Base-by-base conservation (phyloP, 2,329 filamentous ascomycete species). In the Domatiomyces globalis region DNA sequence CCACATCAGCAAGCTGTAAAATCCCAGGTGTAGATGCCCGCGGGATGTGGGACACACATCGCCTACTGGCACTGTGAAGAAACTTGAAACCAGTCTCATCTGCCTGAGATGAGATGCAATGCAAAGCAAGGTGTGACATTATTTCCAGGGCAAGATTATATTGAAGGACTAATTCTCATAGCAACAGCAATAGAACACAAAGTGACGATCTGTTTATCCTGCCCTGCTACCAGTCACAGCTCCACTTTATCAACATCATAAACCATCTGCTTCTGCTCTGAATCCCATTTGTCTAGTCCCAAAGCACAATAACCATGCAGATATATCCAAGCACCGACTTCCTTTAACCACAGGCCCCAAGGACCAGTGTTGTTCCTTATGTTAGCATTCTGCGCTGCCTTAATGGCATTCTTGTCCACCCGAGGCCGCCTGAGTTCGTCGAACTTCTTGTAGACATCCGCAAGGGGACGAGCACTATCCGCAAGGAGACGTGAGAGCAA, bases 381-480 rank as follows among this genome's bases (percentile, higher is more conserved):
- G 17, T 53, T 42, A 2, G 49, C 63, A 54, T 66, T 64, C 4
- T 50, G 46, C 8, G 53, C 58, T 2, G 65, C 60, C 48, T 58
- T 50, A 2, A 55, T 49, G 42, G 54, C 56, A 12, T 66, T 60
- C 45, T 61, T 56, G n/a, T 25, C 22, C 22, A 67, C 52, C 4
- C 66, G 59, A 3, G 64, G 65, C 45, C 63, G 58, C 44, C 66
- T 61, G 48, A 64, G 60, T 7, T 56, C 46, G 7, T 66, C 63
- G 45, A 59, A 65, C 17, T 51, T 60, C 20, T 49, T 45, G 49
- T 57, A 63, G 9, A 61, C 57, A 10, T 62, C 56, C 1, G 49
- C 20, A 10, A 65, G 42, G 15, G 29, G 20, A 9, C 17, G 18
- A 17, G 12, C 15, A 10, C 19, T 12, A 49, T 17, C 19, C 46